Base-by-base conservation (phyloP, 1,139 yeast genomes). In the Oligophagozyma castellii region DNA sequence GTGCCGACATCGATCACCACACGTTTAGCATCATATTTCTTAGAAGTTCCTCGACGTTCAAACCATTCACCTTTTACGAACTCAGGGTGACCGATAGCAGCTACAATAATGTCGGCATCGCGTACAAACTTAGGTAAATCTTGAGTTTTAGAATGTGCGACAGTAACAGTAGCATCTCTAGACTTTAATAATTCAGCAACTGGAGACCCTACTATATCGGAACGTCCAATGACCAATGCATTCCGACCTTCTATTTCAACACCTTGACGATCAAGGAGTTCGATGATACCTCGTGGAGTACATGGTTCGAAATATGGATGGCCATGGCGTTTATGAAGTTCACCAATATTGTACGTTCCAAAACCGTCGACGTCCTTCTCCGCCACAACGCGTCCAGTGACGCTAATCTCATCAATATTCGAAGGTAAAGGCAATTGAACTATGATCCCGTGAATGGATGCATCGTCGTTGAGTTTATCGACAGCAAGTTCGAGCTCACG, bases 1-100 rank as follows among this genome's bases (percentile, higher is more conserved):
- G 92, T 89, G 34, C 99, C 99, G 27, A 89, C 99, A 51, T 89
- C 99, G 40, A 89, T 80, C 14, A 89, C 93, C 22, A 81, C 79
- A 18, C 86, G 75, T 30, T 80, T 93, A 32, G 63, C 61, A 55
- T 79, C 83, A 28, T 43, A 43, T 16, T 40, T 33, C 22, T 40
- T 35, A n/a, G n/a, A n/a, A n/a, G n/a, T n/a, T n/a, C n/a, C n/a
- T n/a, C n/a, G n/a, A n/a, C n/a, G n/a, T 48, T 16, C 27, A 22
- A 92, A 63, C 94, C 95, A 83, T 28, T 73, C 89, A 39, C 92
- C 95, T 59, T 79, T 67, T 42, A 89, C 79, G 48, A 73, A 84
- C 35, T 67, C 66, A 22, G 96, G 75, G 49, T 68, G 67, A 35
- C 99, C 99, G 42, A 86, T 70, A 20, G 98, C 98, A 29, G 84